Percentiles rank a stretch among this genome's conserved stretches.
These are phyloP conservation scores for Auriscalpium orientale DNA, from an alignment of 768 basidiomycete genomes.

Conservation along the genomic window DNA sequence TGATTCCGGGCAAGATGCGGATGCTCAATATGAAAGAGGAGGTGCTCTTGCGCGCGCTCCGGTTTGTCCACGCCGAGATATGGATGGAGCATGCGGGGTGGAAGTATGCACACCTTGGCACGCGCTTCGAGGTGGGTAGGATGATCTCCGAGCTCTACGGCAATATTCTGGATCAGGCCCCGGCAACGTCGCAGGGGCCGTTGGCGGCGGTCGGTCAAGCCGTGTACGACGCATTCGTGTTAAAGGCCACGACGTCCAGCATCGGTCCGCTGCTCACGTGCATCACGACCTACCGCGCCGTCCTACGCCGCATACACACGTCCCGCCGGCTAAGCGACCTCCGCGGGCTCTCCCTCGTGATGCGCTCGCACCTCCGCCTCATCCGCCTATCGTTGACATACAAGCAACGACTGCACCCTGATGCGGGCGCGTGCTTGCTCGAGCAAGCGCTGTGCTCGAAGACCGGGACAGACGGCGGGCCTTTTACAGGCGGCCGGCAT, in stretches of 20 bases:
- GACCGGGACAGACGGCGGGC: slow-evolving; percentile 39
- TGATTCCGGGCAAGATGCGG: slow-evolving; percentile 42
- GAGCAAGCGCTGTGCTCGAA: slow-evolving; percentile 72
- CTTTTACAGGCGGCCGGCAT: slow-evolving; percentile 36
- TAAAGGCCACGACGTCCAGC: slow-evolving; percentile 69
- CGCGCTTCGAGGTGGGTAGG: slow-evolving; percentile 77
- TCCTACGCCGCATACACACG: slow-evolving; percentile 51
- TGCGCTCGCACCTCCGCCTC: slow-evolving; percentile 60
- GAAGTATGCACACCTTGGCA: slow-evolving; percentile 77
- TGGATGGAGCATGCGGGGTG: slow-evolving; percentile 84
- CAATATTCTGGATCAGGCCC: slow-evolving; percentile 55
- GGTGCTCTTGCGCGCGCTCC: slow-evolving; percentile 68
- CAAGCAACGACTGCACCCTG: slow-evolving; percentile 38
- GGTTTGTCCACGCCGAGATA: slow-evolving; percentile 78
- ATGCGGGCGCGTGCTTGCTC: slow-evolving; percentile 42
- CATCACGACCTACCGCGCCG: slow-evolving; percentile 52
- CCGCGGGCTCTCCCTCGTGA: slow-evolving; percentile 55
- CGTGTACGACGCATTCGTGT: slow-evolving; percentile 64
- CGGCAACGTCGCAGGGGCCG: slow-evolving; percentile 49
- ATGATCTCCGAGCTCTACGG: slow-evolving; percentile 60
- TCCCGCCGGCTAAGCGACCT: slow-evolving; percentile 66
- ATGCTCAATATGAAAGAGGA: slow-evolving; percentile 75
- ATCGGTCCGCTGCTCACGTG: slow-evolving; percentile 74
- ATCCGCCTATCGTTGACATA: slow-evolving; percentile 54
- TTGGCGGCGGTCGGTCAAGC: slow-evolving; percentile 54